A percentile compares a stretch with the other conserved stretches of the same genome.
Conservation (phyloP, 805 yeast genomes). For the Candida andamanensis region DNA sequence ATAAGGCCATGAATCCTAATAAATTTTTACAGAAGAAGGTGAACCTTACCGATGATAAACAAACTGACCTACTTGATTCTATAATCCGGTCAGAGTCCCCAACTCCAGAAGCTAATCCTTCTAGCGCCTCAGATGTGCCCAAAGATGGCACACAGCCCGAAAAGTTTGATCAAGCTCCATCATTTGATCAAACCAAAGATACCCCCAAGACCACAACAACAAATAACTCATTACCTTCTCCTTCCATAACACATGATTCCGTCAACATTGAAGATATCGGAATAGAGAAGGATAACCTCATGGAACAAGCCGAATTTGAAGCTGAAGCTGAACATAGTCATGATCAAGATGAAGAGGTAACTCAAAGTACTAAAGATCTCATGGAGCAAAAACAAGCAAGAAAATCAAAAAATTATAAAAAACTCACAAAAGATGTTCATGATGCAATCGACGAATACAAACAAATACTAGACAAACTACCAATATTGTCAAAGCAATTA, state of each 20-base stretch:
- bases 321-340: not conserved
- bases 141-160: not conserved
- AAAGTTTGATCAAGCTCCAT: not conserved
- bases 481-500: slow-evolving; percentile 74
- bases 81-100: too few species aligned
- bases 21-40: slow-evolving; percentile 8
- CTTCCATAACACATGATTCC: too few species aligned
- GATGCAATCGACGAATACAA: slow-evolving; percentile 72
- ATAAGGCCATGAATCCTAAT: slow-evolving; percentile 44
- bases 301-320: not conserved
- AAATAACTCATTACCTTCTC: not conserved
- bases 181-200: not conserved
- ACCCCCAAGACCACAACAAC: not conserved
- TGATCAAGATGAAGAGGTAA: slow-evolving; percentile 7
- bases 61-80: too few species aligned
- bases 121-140: not conserved
- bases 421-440: slow-evolving; percentile 58
- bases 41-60: not conserved
- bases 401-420: slow-evolving; percentile 48
- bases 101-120: slow-evolving; percentile 1
- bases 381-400: slow-evolving; percentile 11
- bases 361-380: slow-evolving; percentile 2
- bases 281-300: not conserved
- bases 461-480: slow-evolving; percentile 59
- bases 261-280: too few species aligned